Base-by-base conservation (phyloP, 2,329 filamentous ascomycete genomes). In the Arthrobotrys pseudoclavata region DNA sequence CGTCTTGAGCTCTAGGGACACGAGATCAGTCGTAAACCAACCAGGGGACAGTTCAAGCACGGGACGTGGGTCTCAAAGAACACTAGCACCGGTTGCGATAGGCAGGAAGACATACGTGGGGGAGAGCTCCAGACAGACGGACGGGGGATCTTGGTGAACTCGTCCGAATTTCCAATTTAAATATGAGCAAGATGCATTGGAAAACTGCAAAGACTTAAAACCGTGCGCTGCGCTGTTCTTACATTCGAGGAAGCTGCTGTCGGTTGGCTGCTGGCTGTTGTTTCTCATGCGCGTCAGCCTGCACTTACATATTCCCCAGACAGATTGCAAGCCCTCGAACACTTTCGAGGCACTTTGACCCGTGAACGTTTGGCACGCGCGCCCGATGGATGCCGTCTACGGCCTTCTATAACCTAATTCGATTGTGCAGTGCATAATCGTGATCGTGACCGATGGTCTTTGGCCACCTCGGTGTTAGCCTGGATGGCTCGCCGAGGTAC, bases 361-460 rank as follows among this genome's bases (percentile, higher is more conserved):
- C 37, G 63, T 75, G 13, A 31, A 37, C 22, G 5, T 24, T 47
- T 69, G 64, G 67, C 67, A 57, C 52, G 57, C 45, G 61, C 71
- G 29, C 64, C 74, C 74, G 74, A 71, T 77, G 74, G 48, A 77
- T 77, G 67, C 74, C 74, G 74, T 77, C 74, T 64, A 77, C 74
- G 74, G 67, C 74, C 74, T 77, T 77, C 45, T 71, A 42, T 77
- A 77, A 71, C 74, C 67, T 77, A 77, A 77, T 77, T 62, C 53
- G 42, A 57, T 34, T 60, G n/a, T 20, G 40, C 55, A 60, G 69
- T 68, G 68, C 67, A 71, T 61, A 45, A 69, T 66, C 64, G 34
- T 42, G 64, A 42, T 42, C 55, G 55, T 60, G 55, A 60, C 55
- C 55, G 55, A 60, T 60, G 55, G 55, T 24, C 55, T 42, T 42